A percentile compares a stretch with the other conserved stretches of the same genome.
These are phyloP conservation scores for Pseudogymnoascus sp. DNA, from an alignment of 2,329 filamentous ascomycete species.

Conservation along the genomic window DNA sequence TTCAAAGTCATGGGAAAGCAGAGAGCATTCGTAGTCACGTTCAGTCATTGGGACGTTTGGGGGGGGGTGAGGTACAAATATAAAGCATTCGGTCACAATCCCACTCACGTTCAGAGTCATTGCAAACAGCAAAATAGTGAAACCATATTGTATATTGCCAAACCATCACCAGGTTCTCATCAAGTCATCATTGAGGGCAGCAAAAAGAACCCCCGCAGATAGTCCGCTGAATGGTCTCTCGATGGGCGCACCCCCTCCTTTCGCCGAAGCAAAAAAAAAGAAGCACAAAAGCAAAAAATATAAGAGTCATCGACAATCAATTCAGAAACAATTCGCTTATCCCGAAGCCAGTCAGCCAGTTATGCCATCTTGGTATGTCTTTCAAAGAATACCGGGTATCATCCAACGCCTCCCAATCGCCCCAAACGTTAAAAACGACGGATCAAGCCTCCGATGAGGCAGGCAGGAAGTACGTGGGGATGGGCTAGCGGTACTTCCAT, in stretches of 20 bases:
- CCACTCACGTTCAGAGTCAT: neutral
- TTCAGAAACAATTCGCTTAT: neutral
- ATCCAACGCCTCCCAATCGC: slow-evolving; percentile 28
- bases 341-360: slow-evolving; percentile 1
- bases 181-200: neutral
- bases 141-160: slow-evolving; percentile 7
- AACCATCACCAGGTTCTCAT: neutral
- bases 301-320: neutral
- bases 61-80: neutral
- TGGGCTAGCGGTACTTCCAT: slow-evolving; percentile 24
- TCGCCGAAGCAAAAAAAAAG: neutral
- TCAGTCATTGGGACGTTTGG: neutral
- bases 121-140: neutral
- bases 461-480: slow-evolving; percentile 26
- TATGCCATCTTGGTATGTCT: slow-evolving; percentile 19
- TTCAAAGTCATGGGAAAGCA: too few relatives aligned
- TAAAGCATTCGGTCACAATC: neutral
- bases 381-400: slow-evolving; percentile 28
- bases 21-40: too few relatives aligned
- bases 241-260: neutral
- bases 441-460: slow-evolving; percentile 23
- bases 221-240: neutral
- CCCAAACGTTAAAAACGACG: slow-evolving; percentile 20
- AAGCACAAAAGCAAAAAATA: neutral
- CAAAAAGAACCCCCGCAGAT: neutral